Conservation (phyloP, 129 eudicot species). For the Artemisia argyi region DNA sequence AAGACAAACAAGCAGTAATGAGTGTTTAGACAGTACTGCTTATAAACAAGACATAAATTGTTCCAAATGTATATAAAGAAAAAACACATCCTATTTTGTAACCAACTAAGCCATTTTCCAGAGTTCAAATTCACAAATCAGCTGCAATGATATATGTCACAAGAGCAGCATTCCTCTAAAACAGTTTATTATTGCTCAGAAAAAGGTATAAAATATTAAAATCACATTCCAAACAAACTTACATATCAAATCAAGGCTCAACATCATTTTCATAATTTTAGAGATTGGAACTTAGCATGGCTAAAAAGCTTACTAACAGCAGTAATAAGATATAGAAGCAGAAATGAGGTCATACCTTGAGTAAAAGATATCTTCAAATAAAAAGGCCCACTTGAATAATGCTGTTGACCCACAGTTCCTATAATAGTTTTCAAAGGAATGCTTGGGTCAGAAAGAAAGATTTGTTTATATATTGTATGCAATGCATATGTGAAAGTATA, state of each 20-base stretch:
- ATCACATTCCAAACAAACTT: too few relatives aligned
- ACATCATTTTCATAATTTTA: conserved; percentile 3
- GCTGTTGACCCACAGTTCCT: conserved; percentile 48
- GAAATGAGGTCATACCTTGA: conserved; percentile 43
- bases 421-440: conserved; percentile 30
- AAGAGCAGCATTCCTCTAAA: not conserved
- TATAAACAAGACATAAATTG: too few relatives aligned
- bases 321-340: not conserved
- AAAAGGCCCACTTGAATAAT: conserved; percentile 62
- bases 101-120: not conserved
- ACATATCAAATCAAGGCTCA: not conserved
- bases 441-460: conserved; percentile 41
- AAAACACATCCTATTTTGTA: conserved; percentile 2
- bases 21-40: too few relatives aligned
- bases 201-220: too few relatives aligned
- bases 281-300: conserved; percentile 1
- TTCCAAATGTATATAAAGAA: too few relatives aligned
- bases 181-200: too few relatives aligned
- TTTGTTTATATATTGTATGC: conserved; percentile 24
- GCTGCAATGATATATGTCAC: not conserved
- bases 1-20: too few relatives aligned
- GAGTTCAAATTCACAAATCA: not conserved
- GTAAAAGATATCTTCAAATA: conserved; percentile 19
- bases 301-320: not conserved
- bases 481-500: conserved; percentile 24